These are phyloP conservation scores for Dactylellina drechsleri DNA, from an alignment of 2,329 filamentous ascomycete genomes.

Conservation along the genomic window DNA sequence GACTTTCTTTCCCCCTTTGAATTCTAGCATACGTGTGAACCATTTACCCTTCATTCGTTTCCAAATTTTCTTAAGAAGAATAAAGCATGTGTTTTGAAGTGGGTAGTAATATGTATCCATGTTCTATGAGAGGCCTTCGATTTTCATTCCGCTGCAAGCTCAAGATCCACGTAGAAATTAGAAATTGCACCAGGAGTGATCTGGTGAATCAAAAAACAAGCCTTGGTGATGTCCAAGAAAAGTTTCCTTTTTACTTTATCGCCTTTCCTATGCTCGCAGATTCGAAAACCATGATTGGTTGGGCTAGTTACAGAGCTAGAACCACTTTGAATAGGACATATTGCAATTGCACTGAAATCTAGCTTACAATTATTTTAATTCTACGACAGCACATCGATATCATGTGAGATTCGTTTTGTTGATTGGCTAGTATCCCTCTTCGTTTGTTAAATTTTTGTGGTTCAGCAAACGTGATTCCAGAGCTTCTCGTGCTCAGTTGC, in stretches of 20 bases:
- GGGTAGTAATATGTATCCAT: constrained; percentile 4
- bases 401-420: too few relatives aligned
- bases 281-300: too few relatives aligned
- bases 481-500: too few relatives aligned
- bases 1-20: not conserved
- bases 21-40: constrained; percentile 1
- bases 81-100: constrained; percentile 14
- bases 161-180: constrained; percentile 11
- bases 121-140: not conserved
- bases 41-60: constrained; percentile 6
- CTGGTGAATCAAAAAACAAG: not conserved
- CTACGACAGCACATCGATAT: too few relatives aligned
- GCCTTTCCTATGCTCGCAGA: too few relatives aligned
- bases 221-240: not conserved
- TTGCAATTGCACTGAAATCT: too few relatives aligned
- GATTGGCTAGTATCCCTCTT: too few relatives aligned
- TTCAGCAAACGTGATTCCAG: too few relatives aligned
- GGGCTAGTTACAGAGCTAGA: too few relatives aligned
- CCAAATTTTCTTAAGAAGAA: constrained; percentile 6
- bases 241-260: not conserved
- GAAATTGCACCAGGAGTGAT: constrained; percentile 1
- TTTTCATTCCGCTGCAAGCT: not conserved
- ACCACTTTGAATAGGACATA: too few relatives aligned
- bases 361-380: too few relatives aligned
- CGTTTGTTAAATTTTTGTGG: too few relatives aligned